These are phyloP conservation scores for Brassica incana DNA, from an alignment of 345 rosid species.

Conservation along the genomic window DNA sequence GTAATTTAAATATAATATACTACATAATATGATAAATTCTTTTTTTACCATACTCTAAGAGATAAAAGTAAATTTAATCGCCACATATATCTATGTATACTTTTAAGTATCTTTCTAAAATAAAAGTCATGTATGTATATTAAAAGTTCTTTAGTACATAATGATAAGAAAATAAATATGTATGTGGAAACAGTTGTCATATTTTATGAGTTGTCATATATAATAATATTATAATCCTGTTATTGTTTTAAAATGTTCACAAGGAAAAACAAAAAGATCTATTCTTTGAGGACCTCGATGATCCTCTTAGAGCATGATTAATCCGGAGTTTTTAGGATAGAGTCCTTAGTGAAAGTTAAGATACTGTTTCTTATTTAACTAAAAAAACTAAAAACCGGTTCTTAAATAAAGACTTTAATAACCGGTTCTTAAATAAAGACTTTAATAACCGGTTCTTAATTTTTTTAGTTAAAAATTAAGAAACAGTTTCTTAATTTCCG, in stretches of 20 bases:
- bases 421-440: no score
- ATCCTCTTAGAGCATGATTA: neutral
- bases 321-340: no score
- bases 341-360: no score
- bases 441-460: no score
- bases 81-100: neutral
- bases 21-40: neutral
- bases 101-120: neutral
- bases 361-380: no score
- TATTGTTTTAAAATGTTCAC: neutral
- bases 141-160: neutral
- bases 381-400: neutral
- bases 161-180: slow-evolving; percentile 4
- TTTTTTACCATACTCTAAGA: neutral
- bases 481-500: no score
- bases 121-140: neutral
- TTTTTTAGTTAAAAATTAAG: no score
- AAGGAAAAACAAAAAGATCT: slow-evolving; percentile 11
- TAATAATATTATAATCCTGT: no score
- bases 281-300: slow-evolving; percentile 1
- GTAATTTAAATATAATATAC: neutral
- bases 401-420: no score
- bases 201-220: slow-evolving; percentile 20
- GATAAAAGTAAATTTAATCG: neutral
- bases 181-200: slow-evolving; percentile 9